Conservation (phyloP, 352 stramenopile genomes). For the Elongisporangium anandrum region DNA sequence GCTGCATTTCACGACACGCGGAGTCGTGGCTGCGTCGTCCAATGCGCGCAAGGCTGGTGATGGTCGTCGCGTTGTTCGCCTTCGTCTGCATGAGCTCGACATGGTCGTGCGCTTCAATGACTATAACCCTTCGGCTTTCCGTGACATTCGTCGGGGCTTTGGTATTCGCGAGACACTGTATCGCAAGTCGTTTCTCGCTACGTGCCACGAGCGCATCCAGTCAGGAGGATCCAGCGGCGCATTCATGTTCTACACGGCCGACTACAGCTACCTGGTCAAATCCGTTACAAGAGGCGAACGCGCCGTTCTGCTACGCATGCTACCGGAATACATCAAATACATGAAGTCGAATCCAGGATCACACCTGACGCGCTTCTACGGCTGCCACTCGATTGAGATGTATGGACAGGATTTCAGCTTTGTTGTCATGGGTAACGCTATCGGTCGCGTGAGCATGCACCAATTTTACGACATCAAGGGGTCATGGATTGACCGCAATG, state of each 20-base stretch:
- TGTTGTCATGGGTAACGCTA: conserved; percentile 90
- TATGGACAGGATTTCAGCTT: conserved; percentile 87
- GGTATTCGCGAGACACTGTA: conserved; percentile 75
- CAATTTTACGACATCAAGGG: conserved; percentile 91
- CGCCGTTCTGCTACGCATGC: conserved; percentile 75
- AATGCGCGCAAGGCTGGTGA: conserved; percentile 51
- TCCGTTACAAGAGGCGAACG: conserved; percentile 78
- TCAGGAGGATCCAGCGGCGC: conserved; percentile 80
- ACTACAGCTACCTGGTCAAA: conserved; percentile 88
- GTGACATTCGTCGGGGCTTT: conserved; percentile 73
- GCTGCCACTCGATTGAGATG: conserved; percentile 88
- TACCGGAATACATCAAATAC: conserved; percentile 77
- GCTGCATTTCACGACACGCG: conserved; percentile 84
- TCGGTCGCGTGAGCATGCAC: conserved; percentile 79
- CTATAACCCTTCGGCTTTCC: conserved; percentile 67
- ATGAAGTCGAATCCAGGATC: conserved; percentile 77
- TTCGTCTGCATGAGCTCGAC: conserved; percentile 75
- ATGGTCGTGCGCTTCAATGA: conserved; percentile 82
- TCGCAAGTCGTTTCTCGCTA: conserved; percentile 73
- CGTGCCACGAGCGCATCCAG: conserved; percentile 79
- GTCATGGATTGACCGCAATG: conserved; percentile 84
- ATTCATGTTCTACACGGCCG: conserved; percentile 91
- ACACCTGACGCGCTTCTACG: conserved; percentile 87
- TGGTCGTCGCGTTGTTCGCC: conserved; percentile 49
- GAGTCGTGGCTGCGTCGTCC: conserved; percentile 72